A percentile compares a stretch with the other conserved stretches of the same genome.
These are phyloP conservation scores for Trichoderma hamatum DNA, from an alignment of 2,329 filamentous ascomycete species.

Conservation along the genomic window DNA sequence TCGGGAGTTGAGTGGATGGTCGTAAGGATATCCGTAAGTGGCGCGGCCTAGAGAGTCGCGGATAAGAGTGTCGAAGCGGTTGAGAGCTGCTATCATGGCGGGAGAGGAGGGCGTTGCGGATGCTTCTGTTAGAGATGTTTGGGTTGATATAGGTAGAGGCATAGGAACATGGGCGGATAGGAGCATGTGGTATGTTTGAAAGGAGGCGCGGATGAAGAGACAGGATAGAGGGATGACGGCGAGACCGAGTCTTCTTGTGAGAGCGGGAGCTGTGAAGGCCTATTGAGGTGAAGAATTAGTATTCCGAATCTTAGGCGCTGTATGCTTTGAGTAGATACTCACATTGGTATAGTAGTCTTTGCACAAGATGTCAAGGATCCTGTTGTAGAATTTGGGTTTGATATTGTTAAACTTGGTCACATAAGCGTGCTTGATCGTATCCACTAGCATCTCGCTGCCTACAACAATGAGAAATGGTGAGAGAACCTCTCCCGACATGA, in stretches of 20 bases:
- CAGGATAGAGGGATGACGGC: constrained; percentile 92
- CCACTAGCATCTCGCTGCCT: constrained; percentile 94
- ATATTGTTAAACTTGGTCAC: constrained; percentile 99
- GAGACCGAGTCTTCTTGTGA: constrained; percentile 86
- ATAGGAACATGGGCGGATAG: constrained; percentile 82
- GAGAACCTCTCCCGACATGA: constrained; percentile 78
- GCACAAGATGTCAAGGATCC: constrained; percentile 89
- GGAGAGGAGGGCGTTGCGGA: constrained; percentile 67
- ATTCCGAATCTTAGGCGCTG: too few species aligned
- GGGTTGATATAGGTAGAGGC: constrained; percentile 66
- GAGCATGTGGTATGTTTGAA: constrained; percentile 99
- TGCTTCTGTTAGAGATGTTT: constrained; percentile 67
- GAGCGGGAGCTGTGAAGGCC: constrained; percentile 88
- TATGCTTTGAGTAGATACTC: constrained; percentile 37
- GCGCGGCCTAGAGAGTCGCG: constrained; percentile 76
- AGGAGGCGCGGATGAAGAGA: constrained; percentile 89
- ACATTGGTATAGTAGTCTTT: constrained; percentile 98
- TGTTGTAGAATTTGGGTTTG: constrained; percentile 83
- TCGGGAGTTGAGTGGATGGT: constrained; percentile 43
- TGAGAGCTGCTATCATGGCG: constrained; percentile 74
- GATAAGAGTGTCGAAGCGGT: constrained; percentile 75
- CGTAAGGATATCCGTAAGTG: constrained; percentile 63
- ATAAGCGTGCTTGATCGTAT: constrained; percentile 96
- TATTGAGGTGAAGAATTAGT: constrained; percentile 36
- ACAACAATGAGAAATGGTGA: constrained; percentile 93